Conservation (phyloP, 192 early-diverging fungal genomes). For the Backusella liffmaniae region DNA sequence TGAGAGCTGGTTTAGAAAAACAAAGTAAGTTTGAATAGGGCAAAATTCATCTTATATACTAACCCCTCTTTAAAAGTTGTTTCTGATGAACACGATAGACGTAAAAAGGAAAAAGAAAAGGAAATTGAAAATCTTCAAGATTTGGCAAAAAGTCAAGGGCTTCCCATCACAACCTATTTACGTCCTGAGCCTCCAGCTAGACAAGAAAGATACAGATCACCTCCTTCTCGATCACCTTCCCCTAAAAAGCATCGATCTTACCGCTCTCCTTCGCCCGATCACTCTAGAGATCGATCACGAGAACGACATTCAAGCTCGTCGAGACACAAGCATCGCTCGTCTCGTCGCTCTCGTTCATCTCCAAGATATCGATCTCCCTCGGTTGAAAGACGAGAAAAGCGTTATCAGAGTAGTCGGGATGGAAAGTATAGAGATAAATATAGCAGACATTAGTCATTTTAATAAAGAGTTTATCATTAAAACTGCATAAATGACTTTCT, state of each 20-base stretch:
- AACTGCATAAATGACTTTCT: no score
- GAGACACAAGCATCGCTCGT: not conserved
- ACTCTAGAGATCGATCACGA: not conserved
- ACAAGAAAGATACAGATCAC: slow-evolving; percentile 10
- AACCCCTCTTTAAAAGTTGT: slow-evolving; percentile 20
- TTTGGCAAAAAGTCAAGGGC: slow-evolving; percentile 1
- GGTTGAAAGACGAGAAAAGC: not conserved
- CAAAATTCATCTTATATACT: no score
- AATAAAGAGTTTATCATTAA: no score
- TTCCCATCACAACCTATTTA: not conserved
- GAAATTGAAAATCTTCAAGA: slow-evolving; percentile 30
- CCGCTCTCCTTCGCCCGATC: not conserved
- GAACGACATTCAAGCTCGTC: not conserved
- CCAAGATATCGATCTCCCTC: not conserved
- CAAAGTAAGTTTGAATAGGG: slow-evolving; percentile 28
- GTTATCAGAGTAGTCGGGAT: not conserved
- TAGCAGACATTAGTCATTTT: not conserved
- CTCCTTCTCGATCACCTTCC: slow-evolving; percentile 23
- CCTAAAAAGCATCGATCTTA: not conserved
- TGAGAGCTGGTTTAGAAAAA: slow-evolving; percentile 41
- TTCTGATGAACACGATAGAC: slow-evolving; percentile 32
- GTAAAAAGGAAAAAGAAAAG: slow-evolving; percentile 34
- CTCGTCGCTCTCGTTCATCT: slow-evolving; percentile 1
- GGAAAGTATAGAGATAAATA: not conserved
- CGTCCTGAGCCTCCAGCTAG: not conserved